Evolutionary conservation across 352 stramenopile genomes (phyloP).

Genomic region (Pythium oligandrum): DNA sequence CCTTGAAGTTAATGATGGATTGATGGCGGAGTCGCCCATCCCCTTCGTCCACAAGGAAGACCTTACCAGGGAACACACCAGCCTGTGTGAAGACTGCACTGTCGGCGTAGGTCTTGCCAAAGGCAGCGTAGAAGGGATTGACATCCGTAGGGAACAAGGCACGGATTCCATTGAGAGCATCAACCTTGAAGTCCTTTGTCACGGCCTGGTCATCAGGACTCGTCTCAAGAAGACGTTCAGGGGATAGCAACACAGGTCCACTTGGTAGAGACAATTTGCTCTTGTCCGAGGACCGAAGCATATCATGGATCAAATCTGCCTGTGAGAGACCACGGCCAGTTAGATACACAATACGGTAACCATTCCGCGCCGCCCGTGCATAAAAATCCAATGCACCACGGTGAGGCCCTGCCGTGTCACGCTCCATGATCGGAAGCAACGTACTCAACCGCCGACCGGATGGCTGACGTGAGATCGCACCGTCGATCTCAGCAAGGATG

Average conservation of each 20-base stretch:
- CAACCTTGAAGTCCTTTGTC: conserved; percentile 60
- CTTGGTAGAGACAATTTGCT: conserved; percentile 41
- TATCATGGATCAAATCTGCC: conserved; percentile 40
- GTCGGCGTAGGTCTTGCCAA: conserved; percentile 58
- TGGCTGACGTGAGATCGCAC: conserved; percentile 50
- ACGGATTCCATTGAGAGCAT: conserved; percentile 53
- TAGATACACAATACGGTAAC: conserved; percentile 80
- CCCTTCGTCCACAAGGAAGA: conserved; percentile 59
- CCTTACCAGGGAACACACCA: conserved; percentile 73
- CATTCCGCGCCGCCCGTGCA: conserved; percentile 52
- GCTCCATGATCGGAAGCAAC: conserved; percentile 39
- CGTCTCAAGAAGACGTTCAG: conserved; percentile 46
- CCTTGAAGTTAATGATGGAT: conserved; percentile 55
- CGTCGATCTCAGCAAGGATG: conserved; percentile 81
- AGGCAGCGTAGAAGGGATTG: conserved; percentile 82
- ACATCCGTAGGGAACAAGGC: conserved; percentile 68
- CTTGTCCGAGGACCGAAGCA: conserved; percentile 24
- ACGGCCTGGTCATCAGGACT: conserved; percentile 38
- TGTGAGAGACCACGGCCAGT: conserved; percentile 60
- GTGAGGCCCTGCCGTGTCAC: conserved; percentile 41
- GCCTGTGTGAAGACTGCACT: conserved; percentile 57
- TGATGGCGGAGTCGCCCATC: conserved; percentile 53
- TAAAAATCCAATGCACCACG: conserved; percentile 75
- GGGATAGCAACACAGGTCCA: conserved; percentile 66
- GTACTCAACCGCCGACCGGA: conserved; percentile 26